Conservation (phyloP, 345 rosid genomes). For the Eucalyptus grandis region DNA sequence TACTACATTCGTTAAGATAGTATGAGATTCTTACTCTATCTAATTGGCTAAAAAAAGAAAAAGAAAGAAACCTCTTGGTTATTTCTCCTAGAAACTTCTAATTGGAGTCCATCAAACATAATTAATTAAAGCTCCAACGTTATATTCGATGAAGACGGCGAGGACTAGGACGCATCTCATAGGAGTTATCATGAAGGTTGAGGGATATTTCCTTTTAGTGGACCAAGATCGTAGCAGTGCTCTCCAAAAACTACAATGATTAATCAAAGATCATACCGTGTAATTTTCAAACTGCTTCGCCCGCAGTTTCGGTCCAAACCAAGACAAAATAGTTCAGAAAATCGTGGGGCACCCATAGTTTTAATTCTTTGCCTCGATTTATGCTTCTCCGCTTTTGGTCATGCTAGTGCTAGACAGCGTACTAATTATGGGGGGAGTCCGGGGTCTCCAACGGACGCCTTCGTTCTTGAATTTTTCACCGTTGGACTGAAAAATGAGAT, state of each 20-base stretch:
- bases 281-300: neutral
- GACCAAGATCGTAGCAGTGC: neutral
- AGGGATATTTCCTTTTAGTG: neutral
- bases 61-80: neutral
- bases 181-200: neutral
- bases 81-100: neutral
- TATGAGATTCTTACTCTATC: neutral
- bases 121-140: neutral
- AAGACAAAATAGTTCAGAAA: neutral
- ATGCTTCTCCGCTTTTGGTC: neutral
- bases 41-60: neutral
- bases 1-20: neutral
- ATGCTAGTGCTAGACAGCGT: neutral
- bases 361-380: neutral
- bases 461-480: neutral
- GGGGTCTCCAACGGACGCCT: neutral
- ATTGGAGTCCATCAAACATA: neutral
- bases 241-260: neutral
- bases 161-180: neutral
- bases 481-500: neutral
- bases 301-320: neutral
- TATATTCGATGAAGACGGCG: neutral
- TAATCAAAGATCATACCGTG: neutral
- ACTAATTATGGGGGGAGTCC: neutral
- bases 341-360: neutral